phyloP scores from a whole-genome alignment of 805 yeast genomes.

The Yamadazyma tumulicola region DNA sequence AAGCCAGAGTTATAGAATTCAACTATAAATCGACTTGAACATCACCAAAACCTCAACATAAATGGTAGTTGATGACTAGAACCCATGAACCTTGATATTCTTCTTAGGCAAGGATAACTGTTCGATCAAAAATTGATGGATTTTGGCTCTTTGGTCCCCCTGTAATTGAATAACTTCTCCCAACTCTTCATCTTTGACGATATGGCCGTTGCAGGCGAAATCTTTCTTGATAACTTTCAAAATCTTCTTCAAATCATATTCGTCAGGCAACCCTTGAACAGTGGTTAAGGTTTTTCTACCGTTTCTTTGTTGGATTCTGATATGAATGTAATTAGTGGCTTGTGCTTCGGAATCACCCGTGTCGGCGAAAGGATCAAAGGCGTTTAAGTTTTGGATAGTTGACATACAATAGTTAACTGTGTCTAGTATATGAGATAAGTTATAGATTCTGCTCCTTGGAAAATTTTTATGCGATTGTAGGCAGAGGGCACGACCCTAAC shows the following conservation, averaged over 20 bases:
- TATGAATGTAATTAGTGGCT: constrained; percentile 92
- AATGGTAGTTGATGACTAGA: constrained; percentile 41
- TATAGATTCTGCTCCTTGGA: neutral
- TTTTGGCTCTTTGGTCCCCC: constrained; percentile 98
- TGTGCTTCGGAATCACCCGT: constrained; percentile 99
- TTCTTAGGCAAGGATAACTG: constrained; percentile 90
- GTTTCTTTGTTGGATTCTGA: constrained; percentile 99
- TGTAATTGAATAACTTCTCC: constrained; percentile 97
- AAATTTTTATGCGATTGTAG: neutral
- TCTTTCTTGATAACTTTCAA: constrained; percentile 93
- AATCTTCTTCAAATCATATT: constrained; percentile 91
- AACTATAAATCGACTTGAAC: too few relatives aligned
- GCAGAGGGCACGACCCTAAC: too few relatives aligned
- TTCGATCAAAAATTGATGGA: constrained; percentile 83
- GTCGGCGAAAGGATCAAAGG: constrained; percentile 98
- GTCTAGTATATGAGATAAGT: neutral
- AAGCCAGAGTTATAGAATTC: too few relatives aligned
- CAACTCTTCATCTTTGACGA: constrained; percentile 91
- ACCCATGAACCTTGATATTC: constrained; percentile 97
- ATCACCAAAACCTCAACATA: too few relatives aligned
- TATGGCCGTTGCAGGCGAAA: constrained; percentile 98
- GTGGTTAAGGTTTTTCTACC: constrained; percentile 98
- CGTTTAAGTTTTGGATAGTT: constrained; percentile 87
- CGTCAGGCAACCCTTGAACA: constrained; percentile 94
- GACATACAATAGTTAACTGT: constrained; percentile 48